Percentiles rank a stretch among this genome's conserved stretches.
Evolutionary conservation across 83 land plant species (phyloP).

Genomic region (Isoetes engelmannii): DNA sequence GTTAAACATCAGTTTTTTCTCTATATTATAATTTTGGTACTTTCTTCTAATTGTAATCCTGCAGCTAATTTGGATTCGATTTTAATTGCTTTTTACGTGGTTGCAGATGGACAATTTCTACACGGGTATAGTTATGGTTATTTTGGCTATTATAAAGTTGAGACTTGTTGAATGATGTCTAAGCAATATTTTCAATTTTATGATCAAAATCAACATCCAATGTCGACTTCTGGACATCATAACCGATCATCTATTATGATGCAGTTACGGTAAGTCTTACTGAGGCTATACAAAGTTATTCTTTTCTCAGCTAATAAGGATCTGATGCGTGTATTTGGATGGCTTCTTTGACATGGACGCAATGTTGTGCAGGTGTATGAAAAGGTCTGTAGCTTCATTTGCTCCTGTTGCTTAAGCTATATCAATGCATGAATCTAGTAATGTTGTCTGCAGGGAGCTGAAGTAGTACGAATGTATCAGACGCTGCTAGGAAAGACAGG

Average conservation of each 20-base stretch:
- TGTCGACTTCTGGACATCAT: no score
- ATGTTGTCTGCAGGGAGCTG: conserved; percentile 69
- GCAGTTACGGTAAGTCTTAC: no score
- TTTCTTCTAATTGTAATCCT: no score
- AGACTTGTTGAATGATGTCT: no score
- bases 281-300: no score
- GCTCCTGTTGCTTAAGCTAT: background rate
- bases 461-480: conserved; percentile 98
- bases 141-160: no score
- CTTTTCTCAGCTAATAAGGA: background rate
- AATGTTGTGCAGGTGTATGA: conserved; percentile 71
- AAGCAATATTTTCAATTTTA: no score
- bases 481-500: conserved; percentile 74
- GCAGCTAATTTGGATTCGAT: no score
- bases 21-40: no score
- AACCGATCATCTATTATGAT: no score
- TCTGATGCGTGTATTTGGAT: background rate
- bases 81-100: conserved; percentile 3
- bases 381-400: conserved; percentile 46
- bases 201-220: no score
- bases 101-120: conserved; percentile 97
- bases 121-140: conserved; percentile 46
- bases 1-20: no score
- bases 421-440: background rate
- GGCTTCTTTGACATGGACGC: background rate